Conservation (phyloP, 352 stramenopile genomes). For the Pythium guiyangense region DNA sequence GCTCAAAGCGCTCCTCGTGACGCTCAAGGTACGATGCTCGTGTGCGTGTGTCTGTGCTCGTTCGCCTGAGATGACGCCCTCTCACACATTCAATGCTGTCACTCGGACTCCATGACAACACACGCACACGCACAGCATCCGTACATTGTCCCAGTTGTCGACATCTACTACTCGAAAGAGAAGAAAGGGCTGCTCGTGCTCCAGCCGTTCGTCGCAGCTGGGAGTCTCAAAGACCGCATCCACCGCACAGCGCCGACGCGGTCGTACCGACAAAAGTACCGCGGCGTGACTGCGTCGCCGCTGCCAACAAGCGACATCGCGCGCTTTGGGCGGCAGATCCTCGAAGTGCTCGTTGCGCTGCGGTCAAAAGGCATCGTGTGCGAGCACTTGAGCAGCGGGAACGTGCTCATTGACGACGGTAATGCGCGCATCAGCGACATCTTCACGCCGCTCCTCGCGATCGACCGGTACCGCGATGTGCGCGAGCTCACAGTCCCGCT, state of each 20-base stretch:
- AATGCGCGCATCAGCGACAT: conserved; percentile 60
- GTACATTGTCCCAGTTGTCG: conserved; percentile 62
- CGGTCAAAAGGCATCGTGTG: conserved; percentile 59
- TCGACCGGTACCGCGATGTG: conserved; percentile 51
- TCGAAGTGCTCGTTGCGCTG: conserved; percentile 50
- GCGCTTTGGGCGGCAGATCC: conserved; percentile 52
- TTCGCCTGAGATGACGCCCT: too few species aligned
- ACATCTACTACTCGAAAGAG: conserved; percentile 64
- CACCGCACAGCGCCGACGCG: conserved; percentile 32
- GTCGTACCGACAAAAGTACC: conserved; percentile 56
- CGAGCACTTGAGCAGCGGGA: conserved; percentile 61
- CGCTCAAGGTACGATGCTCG: conserved; percentile 39
- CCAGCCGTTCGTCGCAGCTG: conserved; percentile 47
- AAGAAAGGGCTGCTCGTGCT: conserved; percentile 62
- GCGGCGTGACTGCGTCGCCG: conserved; percentile 24
- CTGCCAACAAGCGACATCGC: conserved; percentile 44
- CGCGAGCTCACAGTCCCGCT: conserved; percentile 56
- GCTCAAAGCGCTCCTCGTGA: conserved; percentile 73
- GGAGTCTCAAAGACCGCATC: conserved; percentile 68
- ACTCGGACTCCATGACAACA: too few species aligned
- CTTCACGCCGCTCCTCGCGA: conserved; percentile 51
- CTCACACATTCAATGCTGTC: too few species aligned
- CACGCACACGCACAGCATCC: too few species aligned
- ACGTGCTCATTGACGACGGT: conserved; percentile 57
- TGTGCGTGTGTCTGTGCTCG: background rate